Percentiles rank a stretch among this genome's conserved stretches.
Conservation (phyloP, 257 asterid species). For the Capsicum chinense region DNA sequence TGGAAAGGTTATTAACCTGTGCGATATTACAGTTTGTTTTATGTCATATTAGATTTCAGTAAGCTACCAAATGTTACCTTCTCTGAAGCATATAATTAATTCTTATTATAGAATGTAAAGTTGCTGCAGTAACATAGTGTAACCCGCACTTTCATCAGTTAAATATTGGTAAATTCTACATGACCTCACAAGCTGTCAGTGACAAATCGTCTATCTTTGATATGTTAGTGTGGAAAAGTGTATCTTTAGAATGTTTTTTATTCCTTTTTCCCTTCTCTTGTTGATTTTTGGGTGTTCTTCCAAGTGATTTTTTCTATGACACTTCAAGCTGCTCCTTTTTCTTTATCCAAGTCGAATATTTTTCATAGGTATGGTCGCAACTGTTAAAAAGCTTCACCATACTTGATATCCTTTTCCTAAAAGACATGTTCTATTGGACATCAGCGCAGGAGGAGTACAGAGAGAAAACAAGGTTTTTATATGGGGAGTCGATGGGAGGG, state of each 20-base stretch:
- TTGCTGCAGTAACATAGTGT: not conserved
- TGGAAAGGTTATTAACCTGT: not conserved
- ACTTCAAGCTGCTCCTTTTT: not conserved
- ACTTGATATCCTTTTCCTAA: not conserved
- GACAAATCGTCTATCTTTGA: not conserved
- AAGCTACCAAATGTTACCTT: not conserved
- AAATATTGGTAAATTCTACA: not conserved
- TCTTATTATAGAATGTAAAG: not conserved
- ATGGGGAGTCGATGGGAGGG: constrained; percentile 99
- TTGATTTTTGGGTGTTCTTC: not conserved
- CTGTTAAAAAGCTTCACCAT: constrained; percentile 1
- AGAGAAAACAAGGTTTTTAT: constrained; percentile 67
- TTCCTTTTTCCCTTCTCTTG: not conserved
- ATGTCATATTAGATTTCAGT: not conserved
- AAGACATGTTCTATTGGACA: constrained; percentile 35
- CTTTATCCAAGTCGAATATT: not conserved
- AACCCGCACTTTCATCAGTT: not conserved
- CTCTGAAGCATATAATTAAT: no score
- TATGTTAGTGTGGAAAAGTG: not conserved
- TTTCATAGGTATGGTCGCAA: not conserved
- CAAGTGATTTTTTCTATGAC: not conserved
- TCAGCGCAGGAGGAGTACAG: constrained; percentile 69
- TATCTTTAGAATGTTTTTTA: no score
- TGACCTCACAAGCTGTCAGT: not conserved
- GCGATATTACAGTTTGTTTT: not conserved